Base-by-base conservation (phyloP, 148 eudicot genomes). In the Dianthus caryophyllus region DNA sequence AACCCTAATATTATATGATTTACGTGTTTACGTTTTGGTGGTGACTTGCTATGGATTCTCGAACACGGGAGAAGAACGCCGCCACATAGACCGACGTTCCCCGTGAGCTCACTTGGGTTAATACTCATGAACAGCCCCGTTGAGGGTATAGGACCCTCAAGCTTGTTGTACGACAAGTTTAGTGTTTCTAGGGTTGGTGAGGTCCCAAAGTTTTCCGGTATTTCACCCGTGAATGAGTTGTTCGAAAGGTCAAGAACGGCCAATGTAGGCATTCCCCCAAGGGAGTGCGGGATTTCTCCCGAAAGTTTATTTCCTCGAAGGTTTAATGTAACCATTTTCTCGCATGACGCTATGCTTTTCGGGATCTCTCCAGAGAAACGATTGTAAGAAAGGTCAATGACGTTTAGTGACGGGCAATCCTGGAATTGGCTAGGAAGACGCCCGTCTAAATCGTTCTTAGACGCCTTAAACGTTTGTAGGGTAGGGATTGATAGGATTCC, bases 41-140 rank as follows among this genome's bases (percentile, higher is more conserved):
- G 70, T 51, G 65, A 48, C 21, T 52, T 61, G 15, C 65, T 69
- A 25, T 79, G 49, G 52, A 47, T 56, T 24, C 31, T 72, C 8
- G 88, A 74, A 63, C 98, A 93, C 11, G 91, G 87, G 48, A 84
- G 82, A 50, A 92, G 87, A 65, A 84, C 77, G 20, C 86, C 84
- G 2, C 98, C 96, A 73, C 98, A 92, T 5, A 92, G 86, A 41
- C 88, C 91, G 0, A 66, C 62, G 64, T 92, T 92, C 5, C 98
- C 98, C 10, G 52, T 69, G 33, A 93, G 85, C 57, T 93, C 96
- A 72, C 77, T 72, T 0, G 96, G 98, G 73, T 87, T 93, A 16
- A 85, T 84, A 2, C 88, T 83, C 64, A 76, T 59, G 31, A 89
- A 78, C 77, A 89, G 77, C 14, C 91, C 98, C 27, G 73, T 92